A percentile compares a stretch with the other conserved stretches of the same genome.
phyloP scores from a whole-genome alignment of 2,329 filamentous ascomycete species.

The Diaporthe sp. region DNA sequence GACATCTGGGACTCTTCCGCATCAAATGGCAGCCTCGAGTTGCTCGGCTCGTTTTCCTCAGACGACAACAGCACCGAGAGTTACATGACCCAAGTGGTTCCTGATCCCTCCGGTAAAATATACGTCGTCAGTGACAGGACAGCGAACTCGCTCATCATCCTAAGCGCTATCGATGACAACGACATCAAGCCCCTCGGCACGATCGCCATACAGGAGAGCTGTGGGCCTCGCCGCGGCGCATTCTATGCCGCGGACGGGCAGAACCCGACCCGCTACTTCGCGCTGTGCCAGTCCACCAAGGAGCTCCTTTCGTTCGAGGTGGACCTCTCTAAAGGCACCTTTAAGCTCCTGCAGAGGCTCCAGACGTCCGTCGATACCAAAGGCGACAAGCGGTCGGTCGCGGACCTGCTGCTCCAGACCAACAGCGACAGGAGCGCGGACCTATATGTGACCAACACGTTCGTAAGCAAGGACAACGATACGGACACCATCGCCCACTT shows the following conservation, averaged over 20 bases:
- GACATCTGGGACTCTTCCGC: conserved; percentile 25
- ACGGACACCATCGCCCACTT: conserved; percentile 65
- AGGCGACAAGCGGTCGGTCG: conserved; percentile 54
- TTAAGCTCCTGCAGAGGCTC: conserved; percentile 54
- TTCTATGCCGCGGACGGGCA: conserved; percentile 55
- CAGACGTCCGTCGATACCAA: conserved; percentile 54
- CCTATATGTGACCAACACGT: conserved; percentile 66
- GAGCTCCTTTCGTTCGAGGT: conserved; percentile 59
- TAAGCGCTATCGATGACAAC: conserved; percentile 57
- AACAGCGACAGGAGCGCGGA: conserved; percentile 47
- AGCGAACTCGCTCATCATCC: conserved; percentile 59
- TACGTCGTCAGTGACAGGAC: conserved; percentile 65
- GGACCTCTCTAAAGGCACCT: conserved; percentile 49
- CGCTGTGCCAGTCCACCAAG: conserved; percentile 63
- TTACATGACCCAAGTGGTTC: conserved; percentile 62
- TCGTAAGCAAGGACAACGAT: conserved; percentile 54
- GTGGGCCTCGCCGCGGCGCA: conserved; percentile 65
- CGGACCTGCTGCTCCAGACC: conserved; percentile 57
- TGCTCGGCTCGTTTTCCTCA: not conserved
- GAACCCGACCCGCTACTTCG: conserved; percentile 60
- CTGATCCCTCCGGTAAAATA: conserved; percentile 63
- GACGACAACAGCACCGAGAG: not conserved
- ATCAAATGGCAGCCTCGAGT: not conserved
- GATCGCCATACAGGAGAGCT: conserved; percentile 53
- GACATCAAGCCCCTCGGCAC: conserved; percentile 54